Base-by-base conservation (phyloP, 1,284 basidiomycete species). In the Cryptococcus sp. region DNA sequence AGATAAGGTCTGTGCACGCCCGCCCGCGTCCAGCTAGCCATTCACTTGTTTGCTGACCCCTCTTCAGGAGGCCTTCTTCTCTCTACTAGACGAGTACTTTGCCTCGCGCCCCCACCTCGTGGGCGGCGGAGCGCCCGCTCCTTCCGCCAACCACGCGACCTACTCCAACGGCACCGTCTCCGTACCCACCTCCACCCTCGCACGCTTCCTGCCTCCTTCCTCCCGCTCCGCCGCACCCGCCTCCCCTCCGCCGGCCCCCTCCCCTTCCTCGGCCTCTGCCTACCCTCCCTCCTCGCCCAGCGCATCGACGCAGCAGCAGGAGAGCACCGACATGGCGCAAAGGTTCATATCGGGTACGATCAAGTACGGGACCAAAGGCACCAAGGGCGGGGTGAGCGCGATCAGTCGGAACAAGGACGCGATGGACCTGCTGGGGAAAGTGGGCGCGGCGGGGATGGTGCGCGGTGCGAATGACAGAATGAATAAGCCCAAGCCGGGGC, bases 81-180 rank as follows among this genome's bases (percentile, higher is more conserved):
- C 64, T 48, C 70, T 76, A 3, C 63, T 76, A 0, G 74, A 76
- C 52, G 74, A 76, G 60, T 76, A 76, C 64, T 76, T 76, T 49
- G 71, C 62, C 35, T 73, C 72, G 28, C 66, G 74, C 12, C 71
- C 72, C 1, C 68, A 74, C 35, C 64, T 71, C 33, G 47, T 61
- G 47, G 38, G 23, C 9, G 33, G 46, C 9, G 12, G 46, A 45
- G 52, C 59, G 0, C 40, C 42, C 16, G 21, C 16, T 5, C 33
- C 55, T 7, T 33, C 42, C 18, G 24, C 42, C 21, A 28, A 36
- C 36, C 37, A 43, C 20, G 21, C 44, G 43, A 11, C 57, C 50
- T 35, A 48, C 55, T 9, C 11, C 38, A 48, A 33, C 58, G 18
- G 46, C 51, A n/a, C 20, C 46, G 7, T 45, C 58, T n/a, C 55